Conservation (phyloP, 352 stramenopile genomes). For the Phytophthora sojae region DNA sequence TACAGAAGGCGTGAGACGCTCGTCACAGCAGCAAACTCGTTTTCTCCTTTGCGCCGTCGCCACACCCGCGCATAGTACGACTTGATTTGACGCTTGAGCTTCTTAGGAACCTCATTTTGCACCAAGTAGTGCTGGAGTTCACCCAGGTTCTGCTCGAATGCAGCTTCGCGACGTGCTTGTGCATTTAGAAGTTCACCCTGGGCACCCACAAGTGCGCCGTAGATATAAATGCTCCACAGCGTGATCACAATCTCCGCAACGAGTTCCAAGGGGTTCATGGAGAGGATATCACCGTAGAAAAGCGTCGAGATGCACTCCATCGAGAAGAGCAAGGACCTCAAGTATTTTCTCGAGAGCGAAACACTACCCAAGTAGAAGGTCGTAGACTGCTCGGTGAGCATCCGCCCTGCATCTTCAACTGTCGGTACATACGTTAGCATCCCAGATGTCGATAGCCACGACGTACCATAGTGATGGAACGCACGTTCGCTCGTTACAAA, state of each 20-base stretch:
- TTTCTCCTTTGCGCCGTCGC: constrained; percentile 56
- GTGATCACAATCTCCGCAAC: constrained; percentile 66
- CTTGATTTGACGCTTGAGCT: constrained; percentile 78
- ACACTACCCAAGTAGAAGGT: constrained; percentile 32
- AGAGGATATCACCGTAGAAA: constrained; percentile 77
- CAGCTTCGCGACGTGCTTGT: constrained; percentile 51
- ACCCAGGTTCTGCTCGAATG: constrained; percentile 69
- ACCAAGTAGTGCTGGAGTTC: constrained; percentile 79
- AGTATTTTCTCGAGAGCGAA: constrained; percentile 63
- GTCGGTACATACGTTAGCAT: constrained; percentile 52
- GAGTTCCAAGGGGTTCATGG: constrained; percentile 72
- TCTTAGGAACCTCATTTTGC: constrained; percentile 75
- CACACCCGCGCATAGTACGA: constrained; percentile 77
- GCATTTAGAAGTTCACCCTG: constrained; percentile 65
- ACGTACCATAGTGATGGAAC: constrained; percentile 50
- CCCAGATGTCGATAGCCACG: constrained; percentile 69
- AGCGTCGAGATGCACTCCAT: constrained; percentile 76
- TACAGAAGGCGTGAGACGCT: constrained; percentile 58
- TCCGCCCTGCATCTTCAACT: constrained; percentile 14
- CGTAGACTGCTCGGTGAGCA: constrained; percentile 26
- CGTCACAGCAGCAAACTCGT: constrained; percentile 61
- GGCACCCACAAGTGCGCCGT: constrained; percentile 66
- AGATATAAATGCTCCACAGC: constrained; percentile 77
- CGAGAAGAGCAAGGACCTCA: constrained; percentile 70
- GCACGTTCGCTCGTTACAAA: constrained; percentile 55